phyloP scores from a whole-genome alignment of 2,329 filamentous ascomycete species.

The Stagonosporopsis vannaccii region DNA sequence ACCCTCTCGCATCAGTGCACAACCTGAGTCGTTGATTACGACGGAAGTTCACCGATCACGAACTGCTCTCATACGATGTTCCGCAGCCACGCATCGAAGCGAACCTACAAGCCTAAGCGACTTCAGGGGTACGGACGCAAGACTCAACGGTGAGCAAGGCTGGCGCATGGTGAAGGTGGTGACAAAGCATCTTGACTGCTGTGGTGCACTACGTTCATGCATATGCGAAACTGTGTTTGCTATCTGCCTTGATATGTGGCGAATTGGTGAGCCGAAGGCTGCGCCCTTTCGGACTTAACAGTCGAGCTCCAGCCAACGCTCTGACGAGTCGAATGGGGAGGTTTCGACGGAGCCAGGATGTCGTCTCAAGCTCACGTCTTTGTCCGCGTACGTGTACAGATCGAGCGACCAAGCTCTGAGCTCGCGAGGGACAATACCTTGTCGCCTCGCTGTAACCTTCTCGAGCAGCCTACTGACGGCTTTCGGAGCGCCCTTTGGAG shows the following conservation, averaged over 20 bases:
- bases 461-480: neutral
- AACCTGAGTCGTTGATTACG: conserved; percentile 2
- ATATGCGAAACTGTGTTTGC: neutral
- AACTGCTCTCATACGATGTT: conserved; percentile 19
- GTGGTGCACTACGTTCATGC: conserved; percentile 1
- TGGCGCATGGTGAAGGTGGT: conserved; percentile 5
- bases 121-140: conserved; percentile 10
- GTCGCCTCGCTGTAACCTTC: neutral
- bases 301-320: neutral
- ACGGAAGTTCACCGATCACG: conserved; percentile 18
- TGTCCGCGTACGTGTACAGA: neutral
- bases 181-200: conserved; percentile 6
- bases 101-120: conserved; percentile 4
- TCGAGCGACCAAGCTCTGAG: neutral
- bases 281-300: neutral
- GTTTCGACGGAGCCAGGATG: neutral
- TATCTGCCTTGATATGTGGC: neutral
- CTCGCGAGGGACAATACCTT: neutral
- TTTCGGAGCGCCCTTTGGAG: neutral
- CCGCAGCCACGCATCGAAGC: conserved; percentile 14
- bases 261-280: neutral
- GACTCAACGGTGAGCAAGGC: conserved; percentile 14
- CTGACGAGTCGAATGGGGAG: conserved; percentile 1
- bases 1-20: conserved; percentile 4
- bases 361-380: neutral